A percentile compares a stretch with the other conserved stretches of the same genome.
Evolutionary conservation across 1,284 basidiomycete genomes (phyloP).

Genomic region (Rhodotorula mucilaginosa): DNA sequence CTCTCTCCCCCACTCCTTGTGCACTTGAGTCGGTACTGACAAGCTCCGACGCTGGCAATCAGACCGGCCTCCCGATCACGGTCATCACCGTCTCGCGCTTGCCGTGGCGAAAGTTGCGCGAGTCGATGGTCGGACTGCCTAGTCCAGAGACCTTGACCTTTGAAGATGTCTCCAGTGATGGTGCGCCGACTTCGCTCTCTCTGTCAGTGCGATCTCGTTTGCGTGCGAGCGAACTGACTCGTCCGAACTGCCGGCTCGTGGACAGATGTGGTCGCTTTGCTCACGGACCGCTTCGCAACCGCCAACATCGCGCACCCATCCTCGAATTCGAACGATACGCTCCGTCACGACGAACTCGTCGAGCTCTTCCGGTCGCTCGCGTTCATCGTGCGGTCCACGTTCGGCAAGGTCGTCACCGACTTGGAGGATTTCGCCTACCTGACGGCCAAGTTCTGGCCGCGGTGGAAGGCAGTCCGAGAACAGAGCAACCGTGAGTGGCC

Average conservation of each 20-base stretch:
- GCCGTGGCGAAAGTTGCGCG: conserved; percentile 31
- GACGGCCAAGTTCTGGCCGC: conserved; percentile 29
- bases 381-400: conserved; percentile 17
- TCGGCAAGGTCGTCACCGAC: conserved; percentile 12
- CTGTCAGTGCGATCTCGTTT: too few species aligned
- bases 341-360: conserved; percentile 26
- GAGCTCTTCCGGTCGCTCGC: conserved; percentile 33
- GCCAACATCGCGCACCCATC: not conserved
- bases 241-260: not conserved
- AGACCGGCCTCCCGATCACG: conserved; percentile 29
- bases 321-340: not conserved
- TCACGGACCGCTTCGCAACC: conserved; percentile 4
- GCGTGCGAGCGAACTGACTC: not conserved
- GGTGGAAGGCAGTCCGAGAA: conserved; percentile 18
- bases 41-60: not conserved
- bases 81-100: conserved; percentile 28
- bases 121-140: conserved; percentile 32
- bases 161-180: not conserved
- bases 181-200: not conserved
- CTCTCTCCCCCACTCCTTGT: too few species aligned
- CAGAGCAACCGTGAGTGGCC: conserved; percentile 23
- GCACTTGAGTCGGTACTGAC: not conserved
- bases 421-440: conserved; percentile 25
- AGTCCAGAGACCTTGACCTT: conserved; percentile 12
- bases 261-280: not conserved